Percentiles rank a stretch among this genome's conserved stretches.
Conservation (phyloP, 2,329 filamentous ascomycete species). For the Xenoacremonium recifei region DNA sequence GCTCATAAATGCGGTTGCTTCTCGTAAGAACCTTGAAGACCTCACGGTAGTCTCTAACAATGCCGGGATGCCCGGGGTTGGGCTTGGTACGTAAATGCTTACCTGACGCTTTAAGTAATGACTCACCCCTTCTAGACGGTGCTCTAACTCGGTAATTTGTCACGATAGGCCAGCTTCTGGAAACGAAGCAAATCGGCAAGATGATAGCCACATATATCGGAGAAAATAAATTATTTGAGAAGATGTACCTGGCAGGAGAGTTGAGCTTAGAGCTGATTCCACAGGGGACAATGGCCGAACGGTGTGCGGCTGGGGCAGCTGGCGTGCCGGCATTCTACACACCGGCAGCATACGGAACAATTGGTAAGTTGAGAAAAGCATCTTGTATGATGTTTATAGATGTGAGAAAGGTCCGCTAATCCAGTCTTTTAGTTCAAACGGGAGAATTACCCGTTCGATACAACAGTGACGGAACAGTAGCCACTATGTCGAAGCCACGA, state of each 20-base stretch:
- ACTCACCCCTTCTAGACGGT: too few species aligned
- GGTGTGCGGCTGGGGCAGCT: conserved; percentile 81
- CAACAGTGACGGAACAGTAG: conserved; percentile 73
- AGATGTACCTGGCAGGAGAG: conserved; percentile 84
- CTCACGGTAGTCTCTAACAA: conserved; percentile 94
- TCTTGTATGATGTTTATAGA: too few species aligned
- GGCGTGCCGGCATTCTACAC: conserved; percentile 94
- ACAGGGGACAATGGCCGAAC: conserved; percentile 87
- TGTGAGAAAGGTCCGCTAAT: too few species aligned
- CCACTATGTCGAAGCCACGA: conserved; percentile 73
- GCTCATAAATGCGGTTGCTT: conserved; percentile 69
- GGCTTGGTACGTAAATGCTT: conserved; percentile 73
- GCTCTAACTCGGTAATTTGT: too few species aligned
- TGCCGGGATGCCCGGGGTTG: conserved; percentile 79
- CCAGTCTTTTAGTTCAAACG: conserved; percentile 89
- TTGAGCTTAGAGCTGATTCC: conserved; percentile 90
- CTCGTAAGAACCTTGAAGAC: conserved; percentile 68
- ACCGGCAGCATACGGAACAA: conserved; percentile 79
- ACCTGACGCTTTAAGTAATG: too few species aligned
- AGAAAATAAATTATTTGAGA: conserved; percentile 91
- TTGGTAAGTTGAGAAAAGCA: too few species aligned
- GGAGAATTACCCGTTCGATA: conserved; percentile 85
- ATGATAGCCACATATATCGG: conserved; percentile 94
- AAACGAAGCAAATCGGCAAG: conserved; percentile 82
- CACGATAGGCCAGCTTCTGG: conserved; percentile 76